Conservation (phyloP, 2,329 filamentous ascomycete species). For the Cryphonectria japonica region DNA sequence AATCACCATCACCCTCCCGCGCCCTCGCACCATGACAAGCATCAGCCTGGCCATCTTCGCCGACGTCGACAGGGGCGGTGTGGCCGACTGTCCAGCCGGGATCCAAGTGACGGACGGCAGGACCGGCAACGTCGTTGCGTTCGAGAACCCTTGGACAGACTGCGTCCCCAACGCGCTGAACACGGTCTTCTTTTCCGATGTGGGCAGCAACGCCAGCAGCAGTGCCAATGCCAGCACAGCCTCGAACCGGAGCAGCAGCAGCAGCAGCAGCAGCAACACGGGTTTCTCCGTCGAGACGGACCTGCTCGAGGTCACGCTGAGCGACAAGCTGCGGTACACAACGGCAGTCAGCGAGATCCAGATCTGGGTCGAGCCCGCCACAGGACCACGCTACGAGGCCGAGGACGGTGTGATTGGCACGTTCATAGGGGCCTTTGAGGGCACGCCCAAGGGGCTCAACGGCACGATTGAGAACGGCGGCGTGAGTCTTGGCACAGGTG, state of each 20-base stretch:
- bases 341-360: conserved; percentile 4
- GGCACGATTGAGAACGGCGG: neutral
- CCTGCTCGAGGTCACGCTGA: conserved; percentile 1
- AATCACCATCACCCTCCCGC: conserved; percentile 1
- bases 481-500: neutral
- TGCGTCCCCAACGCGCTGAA: neutral
- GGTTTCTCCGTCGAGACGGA: neutral
- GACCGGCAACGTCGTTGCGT: neutral
- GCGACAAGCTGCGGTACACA: neutral
- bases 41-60: conserved; percentile 8
- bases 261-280: neutral
- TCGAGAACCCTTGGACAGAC: neutral
- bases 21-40: neutral
- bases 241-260: neutral
- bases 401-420: conserved; percentile 5
- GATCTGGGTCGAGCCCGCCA: neutral
- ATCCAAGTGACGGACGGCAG: neutral
- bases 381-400: conserved; percentile 7
- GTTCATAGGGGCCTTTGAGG: conserved; percentile 8
- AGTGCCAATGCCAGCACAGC: neutral
- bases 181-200: neutral
- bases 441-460: neutral
- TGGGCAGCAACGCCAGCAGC: neutral
- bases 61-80: neutral
- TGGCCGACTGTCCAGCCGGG: neutral